Conservation (phyloP, 495 filamentous ascomycete genomes). For the Aspergillus baeticus region DNA sequence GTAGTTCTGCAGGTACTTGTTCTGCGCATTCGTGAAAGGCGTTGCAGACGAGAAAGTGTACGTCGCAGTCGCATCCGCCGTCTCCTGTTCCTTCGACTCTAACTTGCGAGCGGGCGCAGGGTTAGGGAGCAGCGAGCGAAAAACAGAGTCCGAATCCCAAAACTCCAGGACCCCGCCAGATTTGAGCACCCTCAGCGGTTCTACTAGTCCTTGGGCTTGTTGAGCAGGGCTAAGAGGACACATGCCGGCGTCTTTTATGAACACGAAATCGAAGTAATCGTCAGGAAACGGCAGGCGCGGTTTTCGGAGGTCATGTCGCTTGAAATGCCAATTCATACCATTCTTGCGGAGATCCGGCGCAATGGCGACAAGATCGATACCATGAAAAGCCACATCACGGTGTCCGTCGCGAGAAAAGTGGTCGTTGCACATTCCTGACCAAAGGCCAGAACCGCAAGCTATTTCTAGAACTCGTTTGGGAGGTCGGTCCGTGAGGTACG, state of each 20-base stretch:
- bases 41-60: constrained; percentile 83
- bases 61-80: constrained; percentile 65
- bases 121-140: constrained; percentile 75
- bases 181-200: constrained; percentile 73
- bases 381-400: constrained; percentile 67
- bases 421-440: constrained; percentile 82
- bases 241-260: constrained; percentile 83
- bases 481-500: constrained; percentile 59
- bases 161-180: constrained; percentile 81
- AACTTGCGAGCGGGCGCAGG: constrained; percentile 58
- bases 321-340: constrained; percentile 83
- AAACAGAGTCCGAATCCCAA: constrained; percentile 78
- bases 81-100: constrained; percentile 57
- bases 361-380: constrained; percentile 78
- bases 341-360: constrained; percentile 69
- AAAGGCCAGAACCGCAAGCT: constrained; percentile 85
- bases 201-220: constrained; percentile 65
- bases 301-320: constrained; percentile 80
- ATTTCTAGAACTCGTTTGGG: constrained; percentile 81
- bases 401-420: constrained; percentile 66
- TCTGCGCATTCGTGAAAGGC: constrained; percentile 72
- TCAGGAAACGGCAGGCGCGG: constrained; percentile 77
- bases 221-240: constrained; percentile 59
- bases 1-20: constrained; percentile 78
- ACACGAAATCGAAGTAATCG: constrained; percentile 83